A percentile compares a stretch with the other conserved stretches of the same genome.
Conservation (phyloP, 805 yeast species). For the Wickerhamiella domercqiae region DNA sequence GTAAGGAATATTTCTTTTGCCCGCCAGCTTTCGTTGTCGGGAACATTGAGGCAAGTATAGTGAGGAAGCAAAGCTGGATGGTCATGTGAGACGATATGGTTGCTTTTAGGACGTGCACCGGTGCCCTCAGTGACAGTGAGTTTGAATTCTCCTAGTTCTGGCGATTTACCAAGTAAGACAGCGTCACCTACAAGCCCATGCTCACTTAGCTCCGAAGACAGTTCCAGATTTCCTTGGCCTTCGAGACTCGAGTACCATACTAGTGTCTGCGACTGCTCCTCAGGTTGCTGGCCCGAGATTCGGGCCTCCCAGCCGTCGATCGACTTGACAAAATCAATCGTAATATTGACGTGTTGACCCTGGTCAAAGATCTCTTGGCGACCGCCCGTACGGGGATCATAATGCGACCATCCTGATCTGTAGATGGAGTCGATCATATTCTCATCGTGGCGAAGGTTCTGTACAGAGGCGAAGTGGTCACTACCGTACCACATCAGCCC, state of each 20-base stretch:
- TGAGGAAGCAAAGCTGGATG: constrained; percentile 32
- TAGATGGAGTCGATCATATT: constrained; percentile 56
- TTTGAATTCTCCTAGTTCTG: constrained; percentile 52
- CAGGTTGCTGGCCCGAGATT: constrained; percentile 46
- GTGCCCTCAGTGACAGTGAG: constrained; percentile 41
- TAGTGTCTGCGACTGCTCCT: constrained; percentile 36
- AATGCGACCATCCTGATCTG: constrained; percentile 72
- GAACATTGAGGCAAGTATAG: constrained; percentile 54
- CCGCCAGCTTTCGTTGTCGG: constrained; percentile 59
- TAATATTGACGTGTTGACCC: constrained; percentile 44
- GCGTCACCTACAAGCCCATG: constrained; percentile 25
- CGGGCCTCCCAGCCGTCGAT: constrained; percentile 71
- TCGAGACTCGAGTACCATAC: constrained; percentile 72
- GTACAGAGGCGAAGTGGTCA: constrained; percentile 38
- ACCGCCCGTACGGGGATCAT: constrained; percentile 84
- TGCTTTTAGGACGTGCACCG: constrained; percentile 28
- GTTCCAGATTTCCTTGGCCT: constrained; percentile 30
- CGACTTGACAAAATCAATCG: constrained; percentile 62
- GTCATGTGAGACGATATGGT: constrained; percentile 32
- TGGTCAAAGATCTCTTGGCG: constrained; percentile 55
- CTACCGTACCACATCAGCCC: constrained; percentile 84
- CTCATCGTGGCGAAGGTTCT: constrained; percentile 53
- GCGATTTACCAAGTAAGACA: constrained; percentile 36
- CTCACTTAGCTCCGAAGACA: constrained; percentile 16
- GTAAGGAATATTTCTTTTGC: constrained; percentile 64